Conservation (phyloP, 208 protist genomes). For the Phytomonas serpens region DNA sequence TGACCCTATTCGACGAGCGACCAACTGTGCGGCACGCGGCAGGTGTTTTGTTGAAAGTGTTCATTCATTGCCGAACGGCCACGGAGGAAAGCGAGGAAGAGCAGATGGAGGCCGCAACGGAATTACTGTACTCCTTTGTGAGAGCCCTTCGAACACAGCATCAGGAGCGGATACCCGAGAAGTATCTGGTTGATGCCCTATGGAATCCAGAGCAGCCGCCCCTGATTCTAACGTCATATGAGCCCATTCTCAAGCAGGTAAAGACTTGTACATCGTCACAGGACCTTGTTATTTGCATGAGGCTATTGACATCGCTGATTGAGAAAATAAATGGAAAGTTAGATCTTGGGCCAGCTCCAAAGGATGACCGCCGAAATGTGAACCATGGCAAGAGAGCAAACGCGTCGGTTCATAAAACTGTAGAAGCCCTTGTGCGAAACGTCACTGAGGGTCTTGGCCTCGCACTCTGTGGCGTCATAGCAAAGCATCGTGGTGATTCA, state of each 20-base stretch:
- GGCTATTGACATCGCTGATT: conserved; percentile 52
- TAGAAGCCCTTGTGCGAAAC: conserved; percentile 23
- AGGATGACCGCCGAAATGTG: conserved; percentile 30
- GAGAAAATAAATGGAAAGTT: conserved; percentile 36
- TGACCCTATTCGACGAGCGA: conserved; percentile 84
- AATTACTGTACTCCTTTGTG: conserved; percentile 71
- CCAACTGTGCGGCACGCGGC: conserved; percentile 72
- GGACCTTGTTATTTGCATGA: conserved; percentile 48
- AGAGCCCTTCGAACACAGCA: conserved; percentile 62
- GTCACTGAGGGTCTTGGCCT: conserved; percentile 45
- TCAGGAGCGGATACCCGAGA: conserved; percentile 69
- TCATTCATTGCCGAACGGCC: conserved; percentile 67
- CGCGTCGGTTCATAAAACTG: neutral
- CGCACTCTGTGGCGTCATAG: conserved; percentile 35
- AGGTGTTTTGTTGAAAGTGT: conserved; percentile 75
- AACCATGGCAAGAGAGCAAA: conserved; percentile 10
- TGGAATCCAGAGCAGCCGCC: conserved; percentile 57
- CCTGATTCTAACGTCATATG: conserved; percentile 46
- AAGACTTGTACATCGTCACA: conserved; percentile 22
- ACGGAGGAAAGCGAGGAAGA: conserved; percentile 43
- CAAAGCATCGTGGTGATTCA: conserved; percentile 38
- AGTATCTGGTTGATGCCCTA: conserved; percentile 82
- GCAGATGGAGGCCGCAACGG: conserved; percentile 35
- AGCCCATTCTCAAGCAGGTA: conserved; percentile 35
- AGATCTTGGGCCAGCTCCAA: conserved; percentile 44